Percentiles rank a stretch among this genome's conserved stretches.
phyloP scores from a whole-genome alignment of 2,329 filamentous ascomycete species.

The Aspergillus persii region DNA sequence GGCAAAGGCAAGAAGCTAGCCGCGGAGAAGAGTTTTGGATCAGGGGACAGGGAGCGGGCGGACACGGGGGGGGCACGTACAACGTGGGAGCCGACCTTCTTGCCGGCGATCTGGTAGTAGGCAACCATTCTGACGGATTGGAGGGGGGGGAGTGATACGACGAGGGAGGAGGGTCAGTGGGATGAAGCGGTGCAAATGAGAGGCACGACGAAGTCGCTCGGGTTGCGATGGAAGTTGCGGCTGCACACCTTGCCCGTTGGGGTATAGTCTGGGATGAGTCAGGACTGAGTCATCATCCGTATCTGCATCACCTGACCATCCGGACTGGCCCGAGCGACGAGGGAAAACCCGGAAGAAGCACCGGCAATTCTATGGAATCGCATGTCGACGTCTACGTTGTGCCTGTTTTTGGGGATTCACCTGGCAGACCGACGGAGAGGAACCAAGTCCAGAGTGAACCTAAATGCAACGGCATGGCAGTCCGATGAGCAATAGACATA shows the following conservation, averaged over 20 bases:
- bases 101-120: constrained; percentile 52
- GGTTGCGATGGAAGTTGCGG: constrained; percentile 20
- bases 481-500: neutral
- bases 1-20: neutral
- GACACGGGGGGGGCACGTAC: constrained; percentile 37
- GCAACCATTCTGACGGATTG: constrained; percentile 48
- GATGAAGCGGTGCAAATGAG: constrained; percentile 28
- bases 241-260: constrained; percentile 7
- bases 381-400: no score
- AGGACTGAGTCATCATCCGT: constrained; percentile 6
- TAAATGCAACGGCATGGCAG: rapidly evolving
- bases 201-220: constrained; percentile 17
- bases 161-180: constrained; percentile 15
- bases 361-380: neutral
- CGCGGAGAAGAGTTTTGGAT: constrained; percentile 21
- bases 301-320: neutral
- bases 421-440: neutral
- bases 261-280: constrained; percentile 10
- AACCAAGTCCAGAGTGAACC: neutral
- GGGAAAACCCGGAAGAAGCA: neutral
- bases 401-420: neutral
- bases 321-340: no score
- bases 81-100: constrained; percentile 52
- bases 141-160: constrained; percentile 17
- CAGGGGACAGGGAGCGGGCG: constrained; percentile 5